Base-by-base conservation (phyloP, 257 asterid genomes). In the Petunia axillaris region DNA sequence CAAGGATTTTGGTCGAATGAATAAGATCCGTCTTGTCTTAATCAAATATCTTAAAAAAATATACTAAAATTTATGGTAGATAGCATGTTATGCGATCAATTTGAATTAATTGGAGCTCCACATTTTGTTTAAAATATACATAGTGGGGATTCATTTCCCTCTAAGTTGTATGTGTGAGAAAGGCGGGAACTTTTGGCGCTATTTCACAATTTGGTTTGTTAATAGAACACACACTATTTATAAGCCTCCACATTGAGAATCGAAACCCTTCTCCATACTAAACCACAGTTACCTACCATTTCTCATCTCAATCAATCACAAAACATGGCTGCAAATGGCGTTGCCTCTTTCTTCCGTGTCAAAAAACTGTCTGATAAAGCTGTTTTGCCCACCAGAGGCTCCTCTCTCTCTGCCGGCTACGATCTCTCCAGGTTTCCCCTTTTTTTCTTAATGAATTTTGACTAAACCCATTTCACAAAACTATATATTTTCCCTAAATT, bases 121-220 rank as follows among this genome's bases (percentile, higher is more conserved):
- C 25, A 25, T 25, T 25, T 25, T 25, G 25, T 25, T 25, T 25
- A 25, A 25, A 25, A 25, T 25, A 25, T 25, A 25, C 66, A 35
- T 35, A 62, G 6, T 25, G 35, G 15, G 66, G 25, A 25, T 35
- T 36, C 41, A 35, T 8, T 35, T 62, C 40, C 15, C 40, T 25
- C 11, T 60, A 40, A 35, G 35, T 62, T 16, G 0, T 2, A 5
- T 25, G 40, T 25, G 11, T 60, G 0, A 38, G 1, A 78, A 80
- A 81, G 88, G 91, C 89, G 91, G 89, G 91, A 88, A 78, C 15
- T 46, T 64, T 85, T 85, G 87, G 91, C 90, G 91, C 89, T 86
- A 86, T 50, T 60, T 37, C 64, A 44, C 60, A 2, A 57, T 66
- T 80, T 10, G 60, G 76, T 11, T 39, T 25, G 25, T 25, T 25